These are phyloP conservation scores for Phytophthora idaei DNA, from an alignment of 352 stramenopile species.

Conservation along the genomic window DNA sequence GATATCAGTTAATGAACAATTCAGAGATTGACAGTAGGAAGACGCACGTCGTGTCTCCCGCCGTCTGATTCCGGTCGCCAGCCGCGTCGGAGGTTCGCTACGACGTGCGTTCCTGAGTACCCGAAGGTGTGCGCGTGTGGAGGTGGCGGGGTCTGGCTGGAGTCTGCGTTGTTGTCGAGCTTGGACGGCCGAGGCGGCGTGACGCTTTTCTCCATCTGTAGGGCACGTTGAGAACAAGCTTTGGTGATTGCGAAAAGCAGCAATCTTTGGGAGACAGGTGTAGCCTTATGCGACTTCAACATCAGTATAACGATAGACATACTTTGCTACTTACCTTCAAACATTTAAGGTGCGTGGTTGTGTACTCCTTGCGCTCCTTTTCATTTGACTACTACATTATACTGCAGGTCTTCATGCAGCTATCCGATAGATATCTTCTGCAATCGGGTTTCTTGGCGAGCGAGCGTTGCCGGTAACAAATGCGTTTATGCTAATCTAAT, in stretches of 20 bases:
- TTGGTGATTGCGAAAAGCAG: slow-evolving; percentile 3
- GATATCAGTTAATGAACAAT: slow-evolving; percentile 2
- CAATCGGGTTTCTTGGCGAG: too few relatives aligned
- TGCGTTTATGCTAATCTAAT: not conserved
- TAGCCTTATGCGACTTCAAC: slow-evolving; percentile 15
- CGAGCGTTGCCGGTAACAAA: not conserved
- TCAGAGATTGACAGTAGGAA: not conserved
- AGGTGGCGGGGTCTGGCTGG: not conserved
- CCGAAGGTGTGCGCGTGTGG: not conserved
- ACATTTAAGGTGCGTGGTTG: too few relatives aligned
- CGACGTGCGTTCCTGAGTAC: not conserved
- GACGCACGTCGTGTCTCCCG: slow-evolving; percentile 30
- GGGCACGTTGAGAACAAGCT: slow-evolving; percentile 4
- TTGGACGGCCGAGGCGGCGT: not conserved
- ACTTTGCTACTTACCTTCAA: too few relatives aligned
- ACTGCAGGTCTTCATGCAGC: too few relatives aligned
- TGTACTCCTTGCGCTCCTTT: too few relatives aligned
- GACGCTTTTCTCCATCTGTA: slow-evolving; percentile 14
- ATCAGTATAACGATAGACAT: not conserved
- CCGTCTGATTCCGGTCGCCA: slow-evolving; percentile 20
- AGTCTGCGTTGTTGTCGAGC: slow-evolving; percentile 17
- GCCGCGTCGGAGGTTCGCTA: not conserved
- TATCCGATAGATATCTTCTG: too few relatives aligned
- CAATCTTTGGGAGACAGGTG: slow-evolving; percentile 16
- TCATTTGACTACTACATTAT: too few relatives aligned